Percentiles rank a stretch among this genome's conserved stretches.
These are phyloP conservation scores for Coemansia sp. DNA, from an alignment of 192 early-diverging fungal genomes.

Conservation along the genomic window DNA sequence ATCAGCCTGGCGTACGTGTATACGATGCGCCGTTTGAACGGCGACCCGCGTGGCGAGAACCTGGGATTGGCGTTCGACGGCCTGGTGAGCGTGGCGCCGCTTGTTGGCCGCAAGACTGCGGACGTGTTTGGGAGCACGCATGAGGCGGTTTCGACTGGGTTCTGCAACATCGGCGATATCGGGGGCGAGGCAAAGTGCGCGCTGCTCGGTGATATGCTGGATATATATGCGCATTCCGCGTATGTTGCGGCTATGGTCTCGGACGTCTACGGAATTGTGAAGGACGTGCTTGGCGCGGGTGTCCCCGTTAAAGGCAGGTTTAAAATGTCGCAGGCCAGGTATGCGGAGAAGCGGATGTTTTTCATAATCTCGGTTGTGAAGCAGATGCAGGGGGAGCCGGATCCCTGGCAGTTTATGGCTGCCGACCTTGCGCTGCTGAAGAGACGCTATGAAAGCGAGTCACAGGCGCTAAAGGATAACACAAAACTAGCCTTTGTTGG, in stretches of 20 bases:
- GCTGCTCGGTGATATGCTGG: constrained; percentile 26
- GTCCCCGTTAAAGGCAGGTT: not conserved
- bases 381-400: constrained; percentile 24
- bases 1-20: constrained; percentile 37
- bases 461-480: no score
- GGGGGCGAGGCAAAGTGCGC: constrained; percentile 11
- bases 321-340: constrained; percentile 7
- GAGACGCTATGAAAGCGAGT: constrained; percentile 31
- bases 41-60: constrained; percentile 25
- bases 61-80: constrained; percentile 11
- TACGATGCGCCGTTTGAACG: constrained; percentile 47
- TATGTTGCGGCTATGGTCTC: constrained; percentile 37
- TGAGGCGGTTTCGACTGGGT: constrained; percentile 23
- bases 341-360: constrained; percentile 25
- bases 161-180: constrained; percentile 32
- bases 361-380: constrained; percentile 34
- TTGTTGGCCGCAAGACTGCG: constrained; percentile 20
- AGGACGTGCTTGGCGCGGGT: not conserved
- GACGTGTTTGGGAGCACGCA: constrained; percentile 32
- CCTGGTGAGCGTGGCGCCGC: constrained; percentile 16
- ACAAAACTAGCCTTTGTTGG: no score
- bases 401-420: constrained; percentile 43
- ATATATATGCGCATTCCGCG: constrained; percentile 11
- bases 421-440: constrained; percentile 34
- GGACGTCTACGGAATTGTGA: constrained; percentile 23